These are phyloP conservation scores for Amanita muscaria DNA, from an alignment of 768 basidiomycete genomes.

Conservation along the genomic window DNA sequence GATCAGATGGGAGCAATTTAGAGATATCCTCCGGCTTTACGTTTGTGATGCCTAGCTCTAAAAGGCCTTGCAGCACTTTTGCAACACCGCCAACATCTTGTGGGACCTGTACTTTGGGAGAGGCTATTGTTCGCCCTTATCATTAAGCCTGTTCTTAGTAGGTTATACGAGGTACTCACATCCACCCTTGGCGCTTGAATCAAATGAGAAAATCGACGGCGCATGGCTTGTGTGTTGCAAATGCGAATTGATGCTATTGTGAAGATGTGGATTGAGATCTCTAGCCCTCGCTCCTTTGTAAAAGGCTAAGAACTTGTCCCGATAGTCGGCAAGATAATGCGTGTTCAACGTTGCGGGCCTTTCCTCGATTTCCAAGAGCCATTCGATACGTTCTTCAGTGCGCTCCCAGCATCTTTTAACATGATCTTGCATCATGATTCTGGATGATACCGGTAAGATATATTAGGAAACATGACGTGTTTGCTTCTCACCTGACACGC, in stretches of 20 bases:
- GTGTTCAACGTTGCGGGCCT: constrained; percentile 40
- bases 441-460: not conserved
- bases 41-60: constrained; percentile 23
- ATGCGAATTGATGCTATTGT: constrained; percentile 10
- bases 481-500: not conserved
- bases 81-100: constrained; percentile 19
- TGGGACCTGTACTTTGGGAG: too few species aligned
- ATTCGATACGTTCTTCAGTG: constrained; percentile 21
- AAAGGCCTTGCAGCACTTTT: constrained; percentile 23
- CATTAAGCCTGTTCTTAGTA: too few species aligned
- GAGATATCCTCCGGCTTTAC: constrained; percentile 29
- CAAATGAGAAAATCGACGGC: too few species aligned
- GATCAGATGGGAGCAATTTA: constrained; percentile 36
- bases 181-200: too few species aligned
- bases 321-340: constrained; percentile 36
- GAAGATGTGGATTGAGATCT: constrained; percentile 14
- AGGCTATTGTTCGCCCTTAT: too few species aligned
- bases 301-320: constrained; percentile 33
- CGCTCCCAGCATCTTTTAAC: not conserved
- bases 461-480: not conserved
- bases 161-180: too few species aligned
- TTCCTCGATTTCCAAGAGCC: constrained; percentile 36
- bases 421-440: constrained; percentile 3
- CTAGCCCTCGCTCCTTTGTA: constrained; percentile 28
- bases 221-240: too few species aligned